Base-by-base conservation (phyloP, 2,329 filamentous ascomycete species). In the Apiospora pterosperma region DNA sequence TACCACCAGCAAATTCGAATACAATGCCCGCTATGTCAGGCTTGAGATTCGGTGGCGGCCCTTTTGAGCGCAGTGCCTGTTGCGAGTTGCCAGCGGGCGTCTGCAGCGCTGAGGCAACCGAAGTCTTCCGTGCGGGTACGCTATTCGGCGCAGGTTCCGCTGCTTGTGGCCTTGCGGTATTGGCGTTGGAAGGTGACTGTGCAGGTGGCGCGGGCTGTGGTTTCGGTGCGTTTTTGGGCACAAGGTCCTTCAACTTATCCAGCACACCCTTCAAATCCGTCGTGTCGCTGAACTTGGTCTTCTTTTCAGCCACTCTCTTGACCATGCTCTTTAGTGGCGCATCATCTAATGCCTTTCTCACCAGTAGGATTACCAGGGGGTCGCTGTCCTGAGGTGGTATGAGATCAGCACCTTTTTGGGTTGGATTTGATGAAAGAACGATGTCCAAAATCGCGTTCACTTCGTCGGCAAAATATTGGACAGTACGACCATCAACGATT, bases 1-100 rank as follows among this genome's bases (percentile, higher is more conserved):
- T 87, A 38, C 88, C 88, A 59, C 85, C 85, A 5, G 80, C 75
- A 74, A 92, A 92, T 69, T 92, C 89, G 66, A 93, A 85, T 1
- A 90, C 85, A 16, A 91, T 81, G n/a, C 88, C 88, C 1, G 87
- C 84, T 52, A 90, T 84, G 64, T 90, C 89, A 31, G 85, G 84
- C 69, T 85, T 88, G 12, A 77, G 75, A 2, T 75, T 73, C 21
- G 83, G 83, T 2, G 84, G 81, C 1, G 85, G 86, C 0, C 85
- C 87, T 69, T 88, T 89, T 6, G 86, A 88, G 31, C 86, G 83
- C 10, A 89, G 73, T 3, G 85, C 82, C 69, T 89, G 87, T 58
- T 83, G 80, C 7, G 82, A 75, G 31, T 68, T 62, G 44, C 44
- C 25, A 6, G 69, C 59, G 42, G 65, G 67, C 59, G 62, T 61